These are phyloP conservation scores for Trichoderma harzianum DNA, from an alignment of 2,329 filamentous ascomycete species.

Conservation along the genomic window DNA sequence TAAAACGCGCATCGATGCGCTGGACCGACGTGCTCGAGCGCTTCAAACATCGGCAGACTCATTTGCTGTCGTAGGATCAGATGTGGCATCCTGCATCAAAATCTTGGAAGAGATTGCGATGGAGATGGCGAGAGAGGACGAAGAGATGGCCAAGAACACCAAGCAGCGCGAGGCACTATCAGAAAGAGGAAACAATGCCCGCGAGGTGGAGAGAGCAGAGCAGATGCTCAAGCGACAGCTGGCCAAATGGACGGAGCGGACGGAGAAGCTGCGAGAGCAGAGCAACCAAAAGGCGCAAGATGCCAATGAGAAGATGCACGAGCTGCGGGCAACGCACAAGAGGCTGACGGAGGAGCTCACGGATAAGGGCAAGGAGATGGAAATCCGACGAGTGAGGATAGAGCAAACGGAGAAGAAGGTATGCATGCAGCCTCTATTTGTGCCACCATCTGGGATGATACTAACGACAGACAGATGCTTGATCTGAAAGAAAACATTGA, in stretches of 20 bases:
- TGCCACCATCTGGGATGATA: not conserved
- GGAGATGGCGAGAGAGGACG: constrained; percentile 89
- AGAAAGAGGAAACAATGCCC: constrained; percentile 82
- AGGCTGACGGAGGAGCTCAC: constrained; percentile 78
- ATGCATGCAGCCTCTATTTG: constrained; percentile 21
- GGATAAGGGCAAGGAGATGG: constrained; percentile 88
- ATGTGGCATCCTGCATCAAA: constrained; percentile 85
- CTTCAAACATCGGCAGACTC: constrained; percentile 90
- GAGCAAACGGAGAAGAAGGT: constrained; percentile 99
- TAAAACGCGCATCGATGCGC: constrained; percentile 78
- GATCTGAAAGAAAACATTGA: constrained; percentile 98
- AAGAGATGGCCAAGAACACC: constrained; percentile 75
- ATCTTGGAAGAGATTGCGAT: constrained; percentile 80
- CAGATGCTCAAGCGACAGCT: constrained; percentile 79
- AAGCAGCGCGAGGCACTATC: constrained; percentile 83
- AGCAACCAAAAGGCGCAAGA: constrained; percentile 76
- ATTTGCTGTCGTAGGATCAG: constrained; percentile 76
- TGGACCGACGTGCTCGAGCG: constrained; percentile 83
- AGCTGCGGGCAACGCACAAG: constrained; percentile 74
- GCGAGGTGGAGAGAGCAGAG: constrained; percentile 88
- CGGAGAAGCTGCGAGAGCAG: constrained; percentile 75
- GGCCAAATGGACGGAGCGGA: constrained; percentile 80
- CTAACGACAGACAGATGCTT: constrained; percentile 65
- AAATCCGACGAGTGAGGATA: constrained; percentile 85
- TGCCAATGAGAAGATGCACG: constrained; percentile 87